Percentiles rank a stretch among this genome's conserved stretches.
Conservation (phyloP, 2,329 filamentous ascomycete species). For the Microthyrium microscopicum region DNA sequence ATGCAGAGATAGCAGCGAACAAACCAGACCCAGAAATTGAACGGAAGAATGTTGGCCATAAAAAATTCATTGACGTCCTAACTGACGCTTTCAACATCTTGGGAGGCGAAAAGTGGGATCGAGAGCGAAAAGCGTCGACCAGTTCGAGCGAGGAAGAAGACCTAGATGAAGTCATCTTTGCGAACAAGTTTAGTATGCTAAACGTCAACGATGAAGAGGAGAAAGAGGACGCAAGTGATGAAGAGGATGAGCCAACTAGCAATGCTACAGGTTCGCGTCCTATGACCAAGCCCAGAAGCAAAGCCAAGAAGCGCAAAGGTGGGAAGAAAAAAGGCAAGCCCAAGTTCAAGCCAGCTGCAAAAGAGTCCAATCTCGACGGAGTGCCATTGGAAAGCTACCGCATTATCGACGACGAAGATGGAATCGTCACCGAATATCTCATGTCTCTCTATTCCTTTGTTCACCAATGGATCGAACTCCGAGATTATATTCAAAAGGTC, state of each 20-base stretch:
- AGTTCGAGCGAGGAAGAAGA: too few relatives aligned
- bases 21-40: conserved; percentile 21
- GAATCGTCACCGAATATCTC: conserved; percentile 24
- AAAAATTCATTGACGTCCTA: conserved; percentile 27
- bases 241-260: conserved; percentile 9
- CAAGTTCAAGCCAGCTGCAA: conserved; percentile 11
- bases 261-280: too few relatives aligned
- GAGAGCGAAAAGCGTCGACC: conserved; percentile 7
- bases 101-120: conserved; percentile 17
- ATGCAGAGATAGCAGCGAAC: conserved; percentile 17
- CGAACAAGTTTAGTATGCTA: conserved; percentile 16
- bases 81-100: conserved; percentile 20
- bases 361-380: conserved; percentile 16
- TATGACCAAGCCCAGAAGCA: too few relatives aligned
- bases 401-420: conserved; percentile 25
- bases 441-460: conserved; percentile 26
- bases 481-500: conserved; percentile 22
- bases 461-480: conserved; percentile 22
- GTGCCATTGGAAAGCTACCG: conserved; percentile 28
- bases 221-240: conserved; percentile 10
- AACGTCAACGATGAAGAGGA: conserved; percentile 11
- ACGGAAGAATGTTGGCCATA: conserved; percentile 24
- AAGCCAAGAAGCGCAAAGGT: conserved; percentile 16
- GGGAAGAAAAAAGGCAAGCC: conserved; percentile 14
- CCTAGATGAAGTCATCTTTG: conserved; percentile 14